phyloP scores from a whole-genome alignment of 169 alveolate genomes.

The Miamiensis avidus region DNA sequence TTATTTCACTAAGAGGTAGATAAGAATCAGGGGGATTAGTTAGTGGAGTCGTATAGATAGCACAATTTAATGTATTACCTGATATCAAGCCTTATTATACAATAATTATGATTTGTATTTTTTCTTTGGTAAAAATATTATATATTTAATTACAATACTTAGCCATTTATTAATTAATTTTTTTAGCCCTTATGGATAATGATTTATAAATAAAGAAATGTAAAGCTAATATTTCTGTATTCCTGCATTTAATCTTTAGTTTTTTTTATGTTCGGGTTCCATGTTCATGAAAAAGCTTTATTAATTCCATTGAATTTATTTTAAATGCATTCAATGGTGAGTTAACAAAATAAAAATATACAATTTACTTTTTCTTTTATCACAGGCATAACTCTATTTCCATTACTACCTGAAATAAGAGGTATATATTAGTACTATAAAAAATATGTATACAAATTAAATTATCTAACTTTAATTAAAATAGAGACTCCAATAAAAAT shows the following conservation, averaged over 20 bases:
- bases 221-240: slow-evolving; percentile 6
- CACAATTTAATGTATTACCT: slow-evolving; percentile 44
- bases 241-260: slow-evolving; percentile 49
- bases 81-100: slow-evolving; percentile 37
- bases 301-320: slow-evolving; percentile 35
- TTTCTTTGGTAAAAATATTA: slow-evolving; percentile 19
- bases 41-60: slow-evolving; percentile 48
- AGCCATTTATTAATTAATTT: not conserved
- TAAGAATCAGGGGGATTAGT: slow-evolving; percentile 39
- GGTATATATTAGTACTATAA: not conserved
- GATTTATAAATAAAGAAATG: not conserved
- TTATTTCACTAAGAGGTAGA: slow-evolving; percentile 7
- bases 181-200: slow-evolving; percentile 30
- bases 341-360: not conserved
- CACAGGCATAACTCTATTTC: slow-evolving; percentile 2
- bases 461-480: not conserved
- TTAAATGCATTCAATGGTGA: not conserved
- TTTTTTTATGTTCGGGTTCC: slow-evolving; percentile 73
- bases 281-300: slow-evolving; percentile 84
- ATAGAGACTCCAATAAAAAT: not conserved
- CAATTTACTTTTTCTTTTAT: not conserved
- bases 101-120: slow-evolving; percentile 21
- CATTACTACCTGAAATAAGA: not conserved
- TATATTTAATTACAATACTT: not conserved
- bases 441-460: not conserved